Conservation (phyloP, 352 stramenopile species). For the Phytophthora rubi region DNA sequence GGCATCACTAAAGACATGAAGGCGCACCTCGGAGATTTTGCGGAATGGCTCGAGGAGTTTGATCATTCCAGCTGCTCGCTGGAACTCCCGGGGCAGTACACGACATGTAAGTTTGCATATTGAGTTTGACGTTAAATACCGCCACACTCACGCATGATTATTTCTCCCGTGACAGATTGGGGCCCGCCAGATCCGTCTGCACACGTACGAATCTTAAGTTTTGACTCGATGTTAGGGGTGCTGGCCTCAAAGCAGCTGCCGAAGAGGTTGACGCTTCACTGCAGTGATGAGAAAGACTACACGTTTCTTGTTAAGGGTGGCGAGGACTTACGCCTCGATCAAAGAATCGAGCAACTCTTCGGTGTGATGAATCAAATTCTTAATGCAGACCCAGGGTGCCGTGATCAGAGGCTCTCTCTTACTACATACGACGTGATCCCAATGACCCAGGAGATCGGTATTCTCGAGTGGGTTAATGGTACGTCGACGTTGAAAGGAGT, state of each 20-base stretch:
- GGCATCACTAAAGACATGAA: conserved; percentile 88
- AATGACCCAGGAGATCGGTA: conserved; percentile 85
- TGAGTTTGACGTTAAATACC: too few relatives aligned
- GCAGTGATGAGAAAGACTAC: conserved; percentile 83
- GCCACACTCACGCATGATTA: background rate
- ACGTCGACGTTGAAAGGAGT: conserved; percentile 83
- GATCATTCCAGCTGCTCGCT: conserved; percentile 70
- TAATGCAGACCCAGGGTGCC: conserved; percentile 61
- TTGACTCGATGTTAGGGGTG: conserved; percentile 77
- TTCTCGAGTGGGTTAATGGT: conserved; percentile 84
- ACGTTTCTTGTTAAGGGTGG: conserved; percentile 92
- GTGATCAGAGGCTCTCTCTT: conserved; percentile 64
- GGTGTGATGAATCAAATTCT: conserved; percentile 92
- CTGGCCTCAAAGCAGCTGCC: conserved; percentile 86
- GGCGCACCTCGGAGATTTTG: conserved; percentile 78
- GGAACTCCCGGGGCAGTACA: conserved; percentile 87
- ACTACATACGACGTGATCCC: conserved; percentile 89
- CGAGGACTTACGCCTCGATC: conserved; percentile 91
- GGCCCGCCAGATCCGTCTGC: conserved; percentile 67
- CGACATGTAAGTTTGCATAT: conserved; percentile 48
- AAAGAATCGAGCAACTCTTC: conserved; percentile 93
- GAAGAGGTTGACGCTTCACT: conserved; percentile 83
- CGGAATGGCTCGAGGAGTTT: conserved; percentile 87
- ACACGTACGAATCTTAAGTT: conserved; percentile 77
- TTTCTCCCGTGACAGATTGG: conserved; percentile 56